Evolutionary conservation across 805 yeast species (phyloP), one percentile per base, ranked within the genome.

Genomic region (Komagataella kurtzmanii): DNA sequence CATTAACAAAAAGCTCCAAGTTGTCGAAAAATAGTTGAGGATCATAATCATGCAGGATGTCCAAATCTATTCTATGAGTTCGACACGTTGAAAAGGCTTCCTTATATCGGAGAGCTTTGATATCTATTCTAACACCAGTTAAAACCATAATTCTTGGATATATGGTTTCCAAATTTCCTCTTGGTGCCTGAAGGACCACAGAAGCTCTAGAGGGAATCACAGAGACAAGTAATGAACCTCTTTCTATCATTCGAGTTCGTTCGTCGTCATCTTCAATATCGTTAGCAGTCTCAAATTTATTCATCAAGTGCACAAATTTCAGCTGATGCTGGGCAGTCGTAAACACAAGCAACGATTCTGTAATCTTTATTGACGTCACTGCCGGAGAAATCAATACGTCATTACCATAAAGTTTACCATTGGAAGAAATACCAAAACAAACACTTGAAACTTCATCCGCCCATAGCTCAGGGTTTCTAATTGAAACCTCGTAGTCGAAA

Each of bases 121-220:
- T 88, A 57, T 75, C 74, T 40, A 75, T 72, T 57, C 99, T 77
- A 23, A 93, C 95, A 19, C 84, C 93, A 10, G 86, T 76, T 45
- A 93, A 69, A 3, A 91, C 95, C 85, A 93, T 81, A 48, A 93
- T 85, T 64, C 99, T 76, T 12, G 99, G 99, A 60, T 80, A 83
- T 17, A 93, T 85, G 0, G 98, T 89, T 65, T 93, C 99, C 57
- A 93, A 70, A 61, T 93, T 93, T 55, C 99, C 99, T 64, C 99
- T 78, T 54, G 95, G 95, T 3, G 97, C 97, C 65, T 93, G 97
- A 51, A 93, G 71, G 3, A 88, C 81, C 17, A 95, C 89, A 0
- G 90, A 76, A 52, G 89, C 81, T 52, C 79, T 84, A 0, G 91
- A 79, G 1, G 97, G 97, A 60, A 89, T 83, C 1, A 80, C 79